These are phyloP conservation scores for Straminergon stramineum DNA, from an alignment of 225 moss, liverwort and hornwort genomes.

Conservation along the genomic window DNA sequence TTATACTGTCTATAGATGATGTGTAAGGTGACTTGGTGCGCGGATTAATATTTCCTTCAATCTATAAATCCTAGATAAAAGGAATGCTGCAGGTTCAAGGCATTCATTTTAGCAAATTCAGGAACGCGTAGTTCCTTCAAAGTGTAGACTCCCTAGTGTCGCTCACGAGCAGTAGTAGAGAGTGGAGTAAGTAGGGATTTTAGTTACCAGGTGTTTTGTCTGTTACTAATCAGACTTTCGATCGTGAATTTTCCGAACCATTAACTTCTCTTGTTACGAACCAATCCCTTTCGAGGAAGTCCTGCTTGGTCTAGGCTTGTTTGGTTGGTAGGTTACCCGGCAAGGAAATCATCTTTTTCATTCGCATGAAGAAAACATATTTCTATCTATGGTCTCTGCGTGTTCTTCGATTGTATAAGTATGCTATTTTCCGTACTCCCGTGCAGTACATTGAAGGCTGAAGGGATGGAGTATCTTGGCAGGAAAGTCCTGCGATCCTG, in stretches of 20 bases:
- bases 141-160: background rate
- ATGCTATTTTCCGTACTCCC: background rate
- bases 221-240: background rate
- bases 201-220: background rate
- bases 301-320: background rate
- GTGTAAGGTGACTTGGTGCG: background rate
- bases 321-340: background rate
- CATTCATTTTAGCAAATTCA: background rate
- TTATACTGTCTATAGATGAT: background rate
- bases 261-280: background rate
- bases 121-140: background rate
- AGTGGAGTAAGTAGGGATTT: background rate
- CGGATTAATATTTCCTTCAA: background rate
- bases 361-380: background rate
- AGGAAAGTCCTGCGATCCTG: slow-evolving; percentile 43
- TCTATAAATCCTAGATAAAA: background rate
- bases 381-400: background rate
- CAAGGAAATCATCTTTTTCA: background rate
- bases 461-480: slow-evolving; percentile 5
- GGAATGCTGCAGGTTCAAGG: background rate
- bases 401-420: background rate
- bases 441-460: background rate
- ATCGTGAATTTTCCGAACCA: background rate
- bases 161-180: background rate
- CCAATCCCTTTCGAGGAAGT: background rate